Evolutionary conservation across 129 eudicot genomes (phyloP).

Genomic region (Helichrysum umbraculigerum): DNA sequence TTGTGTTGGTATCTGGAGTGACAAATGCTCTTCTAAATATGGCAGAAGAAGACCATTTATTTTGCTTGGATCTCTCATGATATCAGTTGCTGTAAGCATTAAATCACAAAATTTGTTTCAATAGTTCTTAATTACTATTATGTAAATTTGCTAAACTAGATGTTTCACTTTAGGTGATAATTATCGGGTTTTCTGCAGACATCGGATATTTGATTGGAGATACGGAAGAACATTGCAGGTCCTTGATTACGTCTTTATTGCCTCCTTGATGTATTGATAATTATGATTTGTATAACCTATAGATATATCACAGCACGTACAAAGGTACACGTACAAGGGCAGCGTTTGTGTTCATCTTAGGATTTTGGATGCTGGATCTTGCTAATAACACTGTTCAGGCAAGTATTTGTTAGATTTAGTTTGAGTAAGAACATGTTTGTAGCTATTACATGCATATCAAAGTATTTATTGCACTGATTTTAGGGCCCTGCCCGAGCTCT

Average conservation of each 20-base stretch:
- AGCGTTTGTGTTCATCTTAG: constrained; percentile 79
- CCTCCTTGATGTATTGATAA: background rate
- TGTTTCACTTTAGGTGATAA: constrained; percentile 67
- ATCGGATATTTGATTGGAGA: constrained; percentile 94
- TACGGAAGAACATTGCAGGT: constrained; percentile 97
- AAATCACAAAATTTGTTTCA: constrained; percentile 13
- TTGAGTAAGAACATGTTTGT: background rate
- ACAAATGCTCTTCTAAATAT: constrained; percentile 87
- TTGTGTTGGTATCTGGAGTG: constrained; percentile 99
- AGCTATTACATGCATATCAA: constrained; percentile 10
- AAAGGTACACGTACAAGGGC: constrained; percentile 97
- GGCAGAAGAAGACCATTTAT: constrained; percentile 96
- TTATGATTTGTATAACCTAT: background rate
- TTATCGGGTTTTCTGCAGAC: constrained; percentile 98
- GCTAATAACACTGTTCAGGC: constrained; percentile 99
- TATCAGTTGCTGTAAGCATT: constrained; percentile 72
- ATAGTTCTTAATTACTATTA: background rate
- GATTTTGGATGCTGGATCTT: constrained; percentile 99
- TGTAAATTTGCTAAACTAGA: constrained; percentile 40
- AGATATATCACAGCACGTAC: constrained; percentile 61
- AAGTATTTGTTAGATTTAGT: constrained; percentile 17
- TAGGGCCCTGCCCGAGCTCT: constrained; percentile 99
- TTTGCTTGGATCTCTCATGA: constrained; percentile 87
- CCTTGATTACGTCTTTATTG: constrained; percentile 16
- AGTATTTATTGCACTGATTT: constrained; percentile 20